Conservation (phyloP, 2,329 filamentous ascomycete genomes). For the Cryphonectria naterciae region DNA sequence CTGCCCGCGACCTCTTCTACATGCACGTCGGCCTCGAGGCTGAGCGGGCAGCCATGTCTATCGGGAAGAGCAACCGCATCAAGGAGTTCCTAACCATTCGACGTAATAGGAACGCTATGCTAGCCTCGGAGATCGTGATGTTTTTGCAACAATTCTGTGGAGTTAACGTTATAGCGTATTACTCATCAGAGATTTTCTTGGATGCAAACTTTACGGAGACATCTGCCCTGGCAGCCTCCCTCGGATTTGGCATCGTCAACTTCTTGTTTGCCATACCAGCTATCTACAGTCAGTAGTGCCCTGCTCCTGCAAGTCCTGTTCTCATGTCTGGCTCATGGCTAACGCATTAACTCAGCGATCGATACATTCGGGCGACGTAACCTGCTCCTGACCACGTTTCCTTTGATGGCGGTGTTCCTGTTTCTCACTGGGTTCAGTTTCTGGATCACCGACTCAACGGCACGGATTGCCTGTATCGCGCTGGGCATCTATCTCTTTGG, state of each 20-base stretch:
- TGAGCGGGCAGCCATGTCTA: constrained; percentile 55
- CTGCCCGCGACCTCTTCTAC: constrained; percentile 60
- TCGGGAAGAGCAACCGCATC: constrained; percentile 52
- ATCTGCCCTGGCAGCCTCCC: constrained; percentile 60
- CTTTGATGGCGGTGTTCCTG: constrained; percentile 60
- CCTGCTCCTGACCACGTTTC: constrained; percentile 66
- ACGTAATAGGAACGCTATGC: constrained; percentile 63
- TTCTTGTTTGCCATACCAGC: constrained; percentile 65
- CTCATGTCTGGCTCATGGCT: not conserved
- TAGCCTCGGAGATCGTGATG: constrained; percentile 67
- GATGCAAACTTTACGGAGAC: constrained; percentile 56
- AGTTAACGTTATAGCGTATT: constrained; percentile 59
- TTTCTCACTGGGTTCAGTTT: constrained; percentile 54
- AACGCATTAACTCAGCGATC: constrained; percentile 46
- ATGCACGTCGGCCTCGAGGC: constrained; percentile 61
- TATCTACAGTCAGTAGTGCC: constrained; percentile 49
- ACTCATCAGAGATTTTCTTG: constrained; percentile 64
- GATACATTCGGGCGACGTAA: constrained; percentile 70
- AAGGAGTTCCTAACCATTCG: constrained; percentile 63
- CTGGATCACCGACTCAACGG: constrained; percentile 45
- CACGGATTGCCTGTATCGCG: constrained; percentile 50
- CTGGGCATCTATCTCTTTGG: constrained; percentile 55
- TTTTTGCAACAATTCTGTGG: constrained; percentile 60
- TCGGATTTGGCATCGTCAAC: constrained; percentile 68
- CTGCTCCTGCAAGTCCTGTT: no score